Evolutionary conservation across 257 asterid genomes (phyloP).

Genomic region (Scutellaria minor): DNA sequence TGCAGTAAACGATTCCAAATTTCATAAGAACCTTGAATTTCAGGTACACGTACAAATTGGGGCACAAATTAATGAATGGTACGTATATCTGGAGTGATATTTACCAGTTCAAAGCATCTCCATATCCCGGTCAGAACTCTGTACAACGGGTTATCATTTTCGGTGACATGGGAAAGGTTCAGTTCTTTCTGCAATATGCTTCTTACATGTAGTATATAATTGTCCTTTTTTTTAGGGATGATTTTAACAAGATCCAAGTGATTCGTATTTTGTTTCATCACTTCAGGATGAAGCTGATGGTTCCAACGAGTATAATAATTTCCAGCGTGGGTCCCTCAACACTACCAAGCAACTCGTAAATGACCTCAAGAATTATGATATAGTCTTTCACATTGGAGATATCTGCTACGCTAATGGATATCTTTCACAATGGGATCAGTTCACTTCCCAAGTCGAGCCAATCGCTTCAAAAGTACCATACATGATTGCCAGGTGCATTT

Average conservation of each 20-base stretch:
- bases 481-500: slow-evolving; percentile 84
- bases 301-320: slow-evolving; percentile 82
- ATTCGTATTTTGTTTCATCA: neutral
- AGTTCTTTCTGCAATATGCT: slow-evolving; percentile 15
- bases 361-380: slow-evolving; percentile 75
- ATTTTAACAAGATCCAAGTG: neutral
- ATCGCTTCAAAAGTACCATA: slow-evolving; percentile 87
- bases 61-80: slow-evolving; percentile 71
- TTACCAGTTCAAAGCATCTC: slow-evolving; percentile 82
- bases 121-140: slow-evolving; percentile 95
- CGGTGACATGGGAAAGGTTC: slow-evolving; percentile 99
- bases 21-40: slow-evolving; percentile 25
- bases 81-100: slow-evolving; percentile 64
- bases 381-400: slow-evolving; percentile 92
- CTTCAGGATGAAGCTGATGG: slow-evolving; percentile 93
- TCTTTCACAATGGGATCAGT: slow-evolving; percentile 95
- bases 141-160: slow-evolving; percentile 80
- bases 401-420: slow-evolving; percentile 84
- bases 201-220: neutral
- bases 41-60: slow-evolving; percentile 92
- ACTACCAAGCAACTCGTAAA: slow-evolving; percentile 76
- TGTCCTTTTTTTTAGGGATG: neutral
- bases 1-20: neutral
- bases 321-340: slow-evolving; percentile 81
- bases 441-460: slow-evolving; percentile 87